Conservation (phyloP, 1,284 basidiomycete species). For the Heimioporus punctisporus region DNA sequence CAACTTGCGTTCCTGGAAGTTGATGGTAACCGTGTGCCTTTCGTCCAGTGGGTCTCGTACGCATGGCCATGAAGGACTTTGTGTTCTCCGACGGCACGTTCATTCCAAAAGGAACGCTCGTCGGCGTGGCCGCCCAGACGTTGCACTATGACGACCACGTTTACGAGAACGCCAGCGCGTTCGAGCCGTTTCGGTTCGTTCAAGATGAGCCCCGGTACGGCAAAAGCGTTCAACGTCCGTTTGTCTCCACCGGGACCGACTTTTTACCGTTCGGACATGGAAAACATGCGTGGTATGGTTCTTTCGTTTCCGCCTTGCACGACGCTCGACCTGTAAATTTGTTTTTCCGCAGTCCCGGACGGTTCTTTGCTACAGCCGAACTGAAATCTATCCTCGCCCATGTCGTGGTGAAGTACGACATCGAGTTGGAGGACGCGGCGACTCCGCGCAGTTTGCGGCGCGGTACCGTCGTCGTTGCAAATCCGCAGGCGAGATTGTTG, state of each 20-base stretch:
- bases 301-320: not conserved
- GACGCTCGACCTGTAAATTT: not conserved
- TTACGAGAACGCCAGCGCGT: conserved; percentile 27
- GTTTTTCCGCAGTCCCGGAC: conserved; percentile 5
- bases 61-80: conserved; percentile 38
- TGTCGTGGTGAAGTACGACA: conserved; percentile 7
- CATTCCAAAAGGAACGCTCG: conserved; percentile 37
- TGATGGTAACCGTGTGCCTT: too few species aligned
- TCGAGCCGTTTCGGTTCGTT: conserved; percentile 38
- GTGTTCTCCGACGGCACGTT: conserved; percentile 43
- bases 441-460: too few species aligned
- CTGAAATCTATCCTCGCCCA: conserved; percentile 16
- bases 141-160: conserved; percentile 28
- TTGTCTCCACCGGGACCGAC: conserved; percentile 10
- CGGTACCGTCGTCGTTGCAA: too few species aligned
- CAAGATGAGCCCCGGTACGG: conserved; percentile 9
- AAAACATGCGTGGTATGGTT: conserved; percentile 12
- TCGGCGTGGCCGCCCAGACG: conserved; percentile 24
- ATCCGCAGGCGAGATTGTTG: too few species aligned
- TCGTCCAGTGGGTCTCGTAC: conserved; percentile 34
- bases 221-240: conserved; percentile 15
- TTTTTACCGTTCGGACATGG: conserved; percentile 16
- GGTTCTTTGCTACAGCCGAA: conserved; percentile 7
- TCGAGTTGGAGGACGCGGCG: too few species aligned
- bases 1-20: too few species aligned